Conservation (phyloP, 192 early-diverging fungal species). For the Mycoemilia scoparia region DNA sequence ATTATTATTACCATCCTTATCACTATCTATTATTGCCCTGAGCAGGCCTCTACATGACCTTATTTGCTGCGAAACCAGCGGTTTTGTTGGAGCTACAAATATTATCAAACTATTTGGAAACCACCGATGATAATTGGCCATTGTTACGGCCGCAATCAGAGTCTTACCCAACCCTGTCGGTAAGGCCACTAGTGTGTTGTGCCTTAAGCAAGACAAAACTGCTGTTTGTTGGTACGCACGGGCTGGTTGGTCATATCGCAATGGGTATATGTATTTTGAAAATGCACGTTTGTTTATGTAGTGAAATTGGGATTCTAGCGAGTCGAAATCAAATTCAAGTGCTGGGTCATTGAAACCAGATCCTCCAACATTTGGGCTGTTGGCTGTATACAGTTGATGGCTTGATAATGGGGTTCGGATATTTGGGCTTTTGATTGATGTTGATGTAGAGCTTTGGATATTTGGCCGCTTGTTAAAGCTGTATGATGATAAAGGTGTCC, state of each 20-base stretch:
- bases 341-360: too few relatives aligned
- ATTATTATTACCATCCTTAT: too few relatives aligned
- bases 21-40: conserved; percentile 49
- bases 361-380: too few relatives aligned
- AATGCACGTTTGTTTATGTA: conserved; percentile 12
- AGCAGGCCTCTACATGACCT: conserved; percentile 62
- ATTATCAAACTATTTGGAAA: conserved; percentile 70
- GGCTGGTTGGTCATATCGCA: conserved; percentile 21
- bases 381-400: too few relatives aligned
- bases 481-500: too few relatives aligned
- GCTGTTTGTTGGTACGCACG: conserved; percentile 85
- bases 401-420: too few relatives aligned
- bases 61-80: conserved; percentile 82
- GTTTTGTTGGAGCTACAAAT: conserved; percentile 85
- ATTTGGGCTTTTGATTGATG: too few relatives aligned
- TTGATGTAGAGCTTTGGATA: too few relatives aligned
- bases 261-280: conserved; percentile 20
- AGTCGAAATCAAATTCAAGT: too few relatives aligned
- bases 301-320: too few relatives aligned
- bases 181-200: conserved; percentile 74
- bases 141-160: conserved; percentile 85
- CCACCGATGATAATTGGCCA: conserved; percentile 82
- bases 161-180: conserved; percentile 85
- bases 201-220: conserved; percentile 49
- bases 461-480: too few relatives aligned